Conservation (phyloP, 2,329 filamentous ascomycete species). For the Colletotrichum sp. region DNA sequence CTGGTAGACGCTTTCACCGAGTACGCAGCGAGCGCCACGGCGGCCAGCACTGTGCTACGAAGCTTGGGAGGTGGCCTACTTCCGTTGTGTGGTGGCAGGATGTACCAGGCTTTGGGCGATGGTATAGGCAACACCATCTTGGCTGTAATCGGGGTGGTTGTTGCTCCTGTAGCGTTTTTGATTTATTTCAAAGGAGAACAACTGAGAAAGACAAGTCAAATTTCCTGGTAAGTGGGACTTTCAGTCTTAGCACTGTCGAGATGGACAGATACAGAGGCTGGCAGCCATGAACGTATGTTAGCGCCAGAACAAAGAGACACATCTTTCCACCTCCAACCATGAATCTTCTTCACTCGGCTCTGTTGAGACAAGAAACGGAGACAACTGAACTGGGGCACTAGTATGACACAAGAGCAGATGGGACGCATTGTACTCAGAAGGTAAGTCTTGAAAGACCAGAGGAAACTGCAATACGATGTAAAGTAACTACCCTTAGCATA, state of each 20-base stretch:
- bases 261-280: not conserved
- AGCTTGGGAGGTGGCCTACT: slow-evolving; percentile 38
- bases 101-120: slow-evolving; percentile 20
- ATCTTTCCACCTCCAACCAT: not conserved
- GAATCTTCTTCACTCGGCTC: not conserved
- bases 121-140: slow-evolving; percentile 26
- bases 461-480: not conserved
- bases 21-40: slow-evolving; percentile 58
- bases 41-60: slow-evolving; percentile 66
- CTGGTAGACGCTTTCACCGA: slow-evolving; percentile 62
- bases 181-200: not conserved
- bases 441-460: not conserved
- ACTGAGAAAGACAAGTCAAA: not conserved
- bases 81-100: slow-evolving; percentile 5
- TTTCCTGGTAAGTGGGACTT: not conserved
- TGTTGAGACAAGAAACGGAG: not conserved
- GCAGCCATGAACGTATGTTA: not conserved
- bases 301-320: not conserved
- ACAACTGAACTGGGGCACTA: not conserved
- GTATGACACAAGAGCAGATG: not conserved
- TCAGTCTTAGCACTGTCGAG: not conserved
- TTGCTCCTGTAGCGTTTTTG: slow-evolving; percentile 41
- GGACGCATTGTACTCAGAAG: not conserved
- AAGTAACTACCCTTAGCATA: not conserved
- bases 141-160: slow-evolving; percentile 45